Percentiles rank a stretch among this genome's conserved stretches.
These are phyloP conservation scores for Alternaria consortialis DNA, from an alignment of 2,329 filamentous ascomycete genomes.

Conservation along the genomic window DNA sequence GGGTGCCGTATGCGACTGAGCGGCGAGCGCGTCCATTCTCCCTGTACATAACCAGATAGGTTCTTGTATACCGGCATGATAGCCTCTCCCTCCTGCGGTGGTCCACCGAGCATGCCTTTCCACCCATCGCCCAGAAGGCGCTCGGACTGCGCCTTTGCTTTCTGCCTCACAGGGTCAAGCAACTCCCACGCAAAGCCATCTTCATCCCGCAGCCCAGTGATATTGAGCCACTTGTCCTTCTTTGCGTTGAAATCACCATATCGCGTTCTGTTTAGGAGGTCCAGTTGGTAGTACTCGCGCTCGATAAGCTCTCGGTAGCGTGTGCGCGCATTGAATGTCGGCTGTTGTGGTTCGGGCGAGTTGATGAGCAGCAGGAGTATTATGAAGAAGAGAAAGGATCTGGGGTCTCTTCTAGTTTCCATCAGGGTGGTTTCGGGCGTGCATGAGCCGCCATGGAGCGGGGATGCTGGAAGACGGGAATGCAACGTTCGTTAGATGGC, in stretches of 20 bases:
- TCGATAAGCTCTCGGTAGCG: conserved; percentile 58
- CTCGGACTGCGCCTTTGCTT: conserved; percentile 66
- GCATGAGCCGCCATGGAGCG: conserved; percentile 41
- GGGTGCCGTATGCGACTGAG: conserved; percentile 59
- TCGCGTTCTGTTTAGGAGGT: conserved; percentile 49
- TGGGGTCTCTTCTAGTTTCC: conserved; percentile 49
- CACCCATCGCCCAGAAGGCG: conserved; percentile 50
- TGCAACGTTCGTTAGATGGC: conserved; percentile 3
- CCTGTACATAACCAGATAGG: conserved; percentile 77
- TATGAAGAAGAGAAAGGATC: conserved; percentile 50
- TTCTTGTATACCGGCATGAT: conserved; percentile 76
- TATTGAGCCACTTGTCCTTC: conserved; percentile 59
- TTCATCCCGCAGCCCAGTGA: conserved; percentile 78
- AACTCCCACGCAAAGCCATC: conserved; percentile 84
- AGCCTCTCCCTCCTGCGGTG: conserved; percentile 45
- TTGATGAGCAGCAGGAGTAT: conserved; percentile 51
- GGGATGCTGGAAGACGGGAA: conserved; percentile 1
- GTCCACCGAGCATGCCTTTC: conserved; percentile 43
- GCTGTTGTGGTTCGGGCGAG: conserved; percentile 48
- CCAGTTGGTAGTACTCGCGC: conserved; percentile 61
- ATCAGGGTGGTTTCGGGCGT: conserved; percentile 39
- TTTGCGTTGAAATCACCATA: conserved; percentile 60
- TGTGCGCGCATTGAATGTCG: conserved; percentile 42
- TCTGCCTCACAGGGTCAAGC: conserved; percentile 70
- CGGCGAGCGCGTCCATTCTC: conserved; percentile 74